These are phyloP conservation scores for Chlorella sorokiniana DNA, from an alignment of 139 green algal species.

Conservation along the genomic window DNA sequence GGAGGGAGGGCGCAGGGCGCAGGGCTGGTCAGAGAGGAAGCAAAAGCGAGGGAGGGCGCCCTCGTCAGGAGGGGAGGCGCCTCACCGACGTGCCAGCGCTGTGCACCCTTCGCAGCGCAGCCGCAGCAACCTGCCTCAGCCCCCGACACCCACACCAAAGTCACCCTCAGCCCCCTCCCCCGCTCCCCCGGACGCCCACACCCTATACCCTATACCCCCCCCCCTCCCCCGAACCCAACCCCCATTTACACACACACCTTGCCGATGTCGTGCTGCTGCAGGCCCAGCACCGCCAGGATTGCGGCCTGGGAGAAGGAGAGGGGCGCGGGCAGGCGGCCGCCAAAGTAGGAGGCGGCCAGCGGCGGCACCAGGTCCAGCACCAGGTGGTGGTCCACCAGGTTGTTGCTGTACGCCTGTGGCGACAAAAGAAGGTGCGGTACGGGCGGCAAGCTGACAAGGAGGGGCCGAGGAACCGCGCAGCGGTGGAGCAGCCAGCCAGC, in stretches of 20 bases:
- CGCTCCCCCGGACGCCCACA: no score
- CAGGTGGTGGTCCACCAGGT: conserved; percentile 96
- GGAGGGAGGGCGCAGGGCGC: not conserved
- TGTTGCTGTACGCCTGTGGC: conserved; percentile 89
- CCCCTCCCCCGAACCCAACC: not conserved
- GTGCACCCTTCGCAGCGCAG: no score
- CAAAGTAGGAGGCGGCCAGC: conserved; percentile 85
- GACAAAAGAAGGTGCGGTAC: not conserved
- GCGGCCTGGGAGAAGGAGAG: conserved; percentile 85
- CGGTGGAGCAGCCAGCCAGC: no score
- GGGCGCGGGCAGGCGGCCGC: conserved; percentile 71
- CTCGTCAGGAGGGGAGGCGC: no score
- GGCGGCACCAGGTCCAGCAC: conserved; percentile 84
- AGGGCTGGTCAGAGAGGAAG: not conserved
- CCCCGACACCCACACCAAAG: no score
- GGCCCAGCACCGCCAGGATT: conserved; percentile 75
- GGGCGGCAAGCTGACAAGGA: not conserved
- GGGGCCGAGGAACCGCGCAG: no score
- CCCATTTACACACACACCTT: conserved; percentile 6
- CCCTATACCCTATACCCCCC: no score
- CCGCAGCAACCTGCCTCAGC: no score
- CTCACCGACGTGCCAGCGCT: no score
- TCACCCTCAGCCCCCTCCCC: no score
- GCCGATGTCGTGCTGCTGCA: conserved; percentile 68
- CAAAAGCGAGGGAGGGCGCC: no score